Conservation (phyloP, 306 rosid genomes). For the Gastrolobium villosum region DNA sequence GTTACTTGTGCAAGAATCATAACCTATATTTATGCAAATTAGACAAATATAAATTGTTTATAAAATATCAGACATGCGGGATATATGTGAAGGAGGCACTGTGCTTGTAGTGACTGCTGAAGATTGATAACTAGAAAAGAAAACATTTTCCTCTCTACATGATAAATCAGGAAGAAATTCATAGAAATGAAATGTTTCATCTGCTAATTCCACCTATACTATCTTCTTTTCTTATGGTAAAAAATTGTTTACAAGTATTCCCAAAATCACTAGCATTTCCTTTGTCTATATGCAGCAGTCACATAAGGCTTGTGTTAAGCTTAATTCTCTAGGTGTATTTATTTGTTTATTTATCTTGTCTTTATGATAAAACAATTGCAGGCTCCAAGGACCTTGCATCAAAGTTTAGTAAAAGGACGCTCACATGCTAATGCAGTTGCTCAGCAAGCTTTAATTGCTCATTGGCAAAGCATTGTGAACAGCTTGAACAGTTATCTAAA, state of each 20-base stretch:
- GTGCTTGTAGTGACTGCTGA: constrained; percentile 23
- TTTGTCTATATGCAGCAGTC: constrained; percentile 37
- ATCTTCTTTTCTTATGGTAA: neutral
- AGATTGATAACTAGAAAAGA: constrained; percentile 25
- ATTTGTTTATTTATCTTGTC: constrained; percentile 29
- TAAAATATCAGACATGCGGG: constrained; percentile 6
- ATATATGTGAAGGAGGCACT: constrained; percentile 25
- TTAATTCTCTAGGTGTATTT: constrained; percentile 32
- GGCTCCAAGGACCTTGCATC: constrained; percentile 98
- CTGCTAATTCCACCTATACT: constrained; percentile 30
- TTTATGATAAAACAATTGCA: constrained; percentile 54
- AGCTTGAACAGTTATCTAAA: constrained; percentile 81
- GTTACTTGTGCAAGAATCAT: constrained; percentile 12
- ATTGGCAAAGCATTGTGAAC: constrained; percentile 99
- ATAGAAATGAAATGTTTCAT: constrained; percentile 4
- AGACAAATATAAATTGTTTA: neutral
- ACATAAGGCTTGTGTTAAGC: constrained; percentile 31
- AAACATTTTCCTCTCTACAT: neutral
- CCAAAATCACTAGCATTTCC: constrained; percentile 33
- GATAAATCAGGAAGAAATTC: constrained; percentile 8
- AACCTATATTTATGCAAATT: neutral
- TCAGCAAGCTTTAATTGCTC: constrained; percentile 96
- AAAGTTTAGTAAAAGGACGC: constrained; percentile 95
- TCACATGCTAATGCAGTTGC: constrained; percentile 96
- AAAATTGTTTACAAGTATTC: constrained; percentile 24